Evolutionary conservation across 257 asterid genomes (phyloP), one percentile per base, ranked within the genome.

Genomic region (Jacaranda mimosifolia): DNA sequence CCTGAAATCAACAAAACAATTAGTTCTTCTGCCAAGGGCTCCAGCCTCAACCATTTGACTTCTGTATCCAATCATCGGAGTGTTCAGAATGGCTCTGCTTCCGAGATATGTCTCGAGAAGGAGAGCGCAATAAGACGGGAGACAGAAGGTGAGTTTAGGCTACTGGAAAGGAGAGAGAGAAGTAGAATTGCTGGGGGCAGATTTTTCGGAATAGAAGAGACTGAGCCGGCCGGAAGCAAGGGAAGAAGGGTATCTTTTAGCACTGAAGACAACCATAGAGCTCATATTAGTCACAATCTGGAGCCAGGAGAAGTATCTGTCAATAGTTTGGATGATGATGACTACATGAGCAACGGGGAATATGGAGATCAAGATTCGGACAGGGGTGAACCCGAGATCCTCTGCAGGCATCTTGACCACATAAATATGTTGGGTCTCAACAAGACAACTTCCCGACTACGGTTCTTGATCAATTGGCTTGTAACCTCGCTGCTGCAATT

Each of bases 91-190:
- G 94, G 91, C n/a, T 77, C 77, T 38, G 63, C 76, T 49, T 80
- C 90, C 58, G 91, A 84, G 82, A 68, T 83, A 53, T 64, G 72
- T 46, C 65, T 74, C 6, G 94, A 86, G 79, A 91, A 91, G 83
- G 98, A 92, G 79, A 94, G 91, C 77, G 97, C 97, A 11, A 92
- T 92, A 83, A 91, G 94, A 81, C 77, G 97, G 80, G 98, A 94
- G 77, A 94, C 97, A 6, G 98, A 89, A 82, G 98, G 98, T 9
- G 98, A 90, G 18, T 94, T 92, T 78, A 84, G 97, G 75, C 78
- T 94, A 68, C 83, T 92, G 65, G 97, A 90, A 76, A 89, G 97
- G 88, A 90, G 98, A 58, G 97, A 94, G 74, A 91, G 88, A 72
- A 89, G 85, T 74, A 85, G 91, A 83, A 76, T 74, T 65, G 87